phyloP scores from a whole-genome alignment of 1,284 basidiomycete species.

The Vanrija humicola region DNA sequence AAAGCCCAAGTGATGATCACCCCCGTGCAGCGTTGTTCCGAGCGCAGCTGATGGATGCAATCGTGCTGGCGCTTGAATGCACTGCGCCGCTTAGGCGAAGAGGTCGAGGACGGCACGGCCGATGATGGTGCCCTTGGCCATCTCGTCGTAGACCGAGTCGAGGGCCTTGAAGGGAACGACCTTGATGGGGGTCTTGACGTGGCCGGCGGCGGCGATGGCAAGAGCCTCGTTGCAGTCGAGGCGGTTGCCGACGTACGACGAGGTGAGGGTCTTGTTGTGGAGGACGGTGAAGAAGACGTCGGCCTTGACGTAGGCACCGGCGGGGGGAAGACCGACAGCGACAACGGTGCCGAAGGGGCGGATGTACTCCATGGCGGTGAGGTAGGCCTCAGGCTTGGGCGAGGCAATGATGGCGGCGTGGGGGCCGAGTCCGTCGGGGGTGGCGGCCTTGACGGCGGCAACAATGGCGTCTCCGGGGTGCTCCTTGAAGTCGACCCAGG shows the following conservation, averaged over 20 bases:
- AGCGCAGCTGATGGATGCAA: too few species aligned
- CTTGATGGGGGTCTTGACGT: slow-evolving; percentile 60
- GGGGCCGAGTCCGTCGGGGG: slow-evolving; percentile 64
- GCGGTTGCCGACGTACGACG: slow-evolving; percentile 69
- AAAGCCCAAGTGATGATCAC: too few species aligned
- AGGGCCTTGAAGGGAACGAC: slow-evolving; percentile 58
- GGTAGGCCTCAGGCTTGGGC: slow-evolving; percentile 57
- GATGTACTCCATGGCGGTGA: slow-evolving; percentile 66
- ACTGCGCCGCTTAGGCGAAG: neutral
- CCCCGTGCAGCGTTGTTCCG: too few species aligned
- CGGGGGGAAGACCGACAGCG: slow-evolving; percentile 66
- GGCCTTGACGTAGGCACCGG: slow-evolving; percentile 48
- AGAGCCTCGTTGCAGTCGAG: slow-evolving; percentile 71
- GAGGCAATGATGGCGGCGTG: slow-evolving; percentile 68
- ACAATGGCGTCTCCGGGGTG: slow-evolving; percentile 25
- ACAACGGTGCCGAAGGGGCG: slow-evolving; percentile 62
- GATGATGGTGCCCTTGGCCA: slow-evolving; percentile 58
- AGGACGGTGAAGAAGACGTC: slow-evolving; percentile 72
- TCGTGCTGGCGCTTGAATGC: too few species aligned
- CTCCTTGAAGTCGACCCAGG: slow-evolving; percentile 72
- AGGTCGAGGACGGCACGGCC: slow-evolving; percentile 63
- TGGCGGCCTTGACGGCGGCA: slow-evolving; percentile 53
- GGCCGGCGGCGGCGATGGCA: slow-evolving; percentile 63
- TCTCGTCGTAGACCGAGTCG: slow-evolving; percentile 57
- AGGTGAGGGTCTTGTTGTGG: slow-evolving; percentile 66